Evolutionary conservation across 2,329 filamentous ascomycete species (phyloP).

Genomic region (Diaporthe nobilis): DNA sequence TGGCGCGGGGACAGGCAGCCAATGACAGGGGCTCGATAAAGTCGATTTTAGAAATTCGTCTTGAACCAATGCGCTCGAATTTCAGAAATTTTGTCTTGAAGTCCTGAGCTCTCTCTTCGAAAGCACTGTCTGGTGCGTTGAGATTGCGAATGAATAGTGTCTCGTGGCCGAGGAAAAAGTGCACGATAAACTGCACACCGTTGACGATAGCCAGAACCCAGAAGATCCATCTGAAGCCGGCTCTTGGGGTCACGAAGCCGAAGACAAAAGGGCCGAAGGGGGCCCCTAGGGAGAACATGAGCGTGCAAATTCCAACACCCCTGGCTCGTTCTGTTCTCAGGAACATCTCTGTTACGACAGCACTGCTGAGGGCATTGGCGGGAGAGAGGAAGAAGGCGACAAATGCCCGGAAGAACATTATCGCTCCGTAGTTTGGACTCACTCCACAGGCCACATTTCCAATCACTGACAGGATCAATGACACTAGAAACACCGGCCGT

Average conservation of each 20-base stretch:
- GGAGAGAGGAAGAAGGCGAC: slow-evolving; percentile 69
- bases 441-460: slow-evolving; percentile 68
- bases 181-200: slow-evolving; percentile 66
- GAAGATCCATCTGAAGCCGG: slow-evolving; percentile 42
- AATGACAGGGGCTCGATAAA: slow-evolving; percentile 63
- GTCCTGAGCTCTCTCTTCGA: slow-evolving; percentile 43
- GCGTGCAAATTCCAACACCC: slow-evolving; percentile 68
- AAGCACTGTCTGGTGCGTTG: slow-evolving; percentile 41
- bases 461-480: slow-evolving; percentile 58
- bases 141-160: slow-evolving; percentile 63
- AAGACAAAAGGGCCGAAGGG: slow-evolving; percentile 43
- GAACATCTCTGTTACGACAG: slow-evolving; percentile 68
- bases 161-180: slow-evolving; percentile 66
- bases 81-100: slow-evolving; percentile 59
- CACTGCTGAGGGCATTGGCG: slow-evolving; percentile 58
- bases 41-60: slow-evolving; percentile 60
- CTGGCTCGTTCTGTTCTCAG: slow-evolving; percentile 65
- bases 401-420: slow-evolving; percentile 64
- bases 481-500: slow-evolving; percentile 66
- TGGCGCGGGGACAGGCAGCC: slow-evolving; percentile 58
- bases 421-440: slow-evolving; percentile 61
- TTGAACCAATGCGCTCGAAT: slow-evolving; percentile 63
- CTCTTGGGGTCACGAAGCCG: slow-evolving; percentile 55
- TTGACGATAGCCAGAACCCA: slow-evolving; percentile 51
- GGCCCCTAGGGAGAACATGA: slow-evolving; percentile 42